Percentiles rank a stretch among this genome's conserved stretches.
phyloP scores from a whole-genome alignment of 192 early-diverging fungal genomes.

The Backusella macrospora region DNA sequence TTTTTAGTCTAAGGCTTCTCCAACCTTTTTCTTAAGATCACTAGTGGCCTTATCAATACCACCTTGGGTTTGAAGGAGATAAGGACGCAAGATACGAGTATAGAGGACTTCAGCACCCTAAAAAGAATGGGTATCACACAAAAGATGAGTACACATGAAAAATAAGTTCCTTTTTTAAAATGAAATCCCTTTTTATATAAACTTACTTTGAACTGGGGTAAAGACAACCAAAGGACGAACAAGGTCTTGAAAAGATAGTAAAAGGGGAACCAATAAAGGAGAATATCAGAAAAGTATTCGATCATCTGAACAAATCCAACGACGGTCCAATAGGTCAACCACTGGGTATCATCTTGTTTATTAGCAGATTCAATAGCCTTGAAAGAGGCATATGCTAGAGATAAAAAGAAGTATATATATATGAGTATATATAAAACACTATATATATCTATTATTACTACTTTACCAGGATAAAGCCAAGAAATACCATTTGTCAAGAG shows the following conservation, averaged over 20 bases:
- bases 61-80: constrained; percentile 57
- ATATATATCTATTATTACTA: neutral
- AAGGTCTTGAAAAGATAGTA: constrained; percentile 94
- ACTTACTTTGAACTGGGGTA: constrained; percentile 68
- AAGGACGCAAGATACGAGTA: constrained; percentile 69
- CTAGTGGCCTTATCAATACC: constrained; percentile 45
- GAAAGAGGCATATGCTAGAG: constrained; percentile 85
- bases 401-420: constrained; percentile 16
- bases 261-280: constrained; percentile 95
- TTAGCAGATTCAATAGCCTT: constrained; percentile 84
- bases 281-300: constrained; percentile 89
- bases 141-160: constrained; percentile 17
- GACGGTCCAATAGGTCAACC: constrained; percentile 93
- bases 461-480: constrained; percentile 84
- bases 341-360: constrained; percentile 84
- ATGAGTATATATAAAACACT: constrained; percentile 13
- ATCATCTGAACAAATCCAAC: constrained; percentile 85
- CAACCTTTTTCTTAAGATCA: constrained; percentile 45
- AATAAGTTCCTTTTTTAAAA: too few species aligned
- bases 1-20: constrained; percentile 25
- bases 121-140: constrained; percentile 14
- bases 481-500: constrained; percentile 80
- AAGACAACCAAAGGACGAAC: constrained; percentile 83
- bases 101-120: constrained; percentile 88
- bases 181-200: neutral